Percentiles rank a stretch among this genome's conserved stretches.
Conservation (phyloP, 257 asterid genomes). For the Lavandula angustifolia region DNA sequence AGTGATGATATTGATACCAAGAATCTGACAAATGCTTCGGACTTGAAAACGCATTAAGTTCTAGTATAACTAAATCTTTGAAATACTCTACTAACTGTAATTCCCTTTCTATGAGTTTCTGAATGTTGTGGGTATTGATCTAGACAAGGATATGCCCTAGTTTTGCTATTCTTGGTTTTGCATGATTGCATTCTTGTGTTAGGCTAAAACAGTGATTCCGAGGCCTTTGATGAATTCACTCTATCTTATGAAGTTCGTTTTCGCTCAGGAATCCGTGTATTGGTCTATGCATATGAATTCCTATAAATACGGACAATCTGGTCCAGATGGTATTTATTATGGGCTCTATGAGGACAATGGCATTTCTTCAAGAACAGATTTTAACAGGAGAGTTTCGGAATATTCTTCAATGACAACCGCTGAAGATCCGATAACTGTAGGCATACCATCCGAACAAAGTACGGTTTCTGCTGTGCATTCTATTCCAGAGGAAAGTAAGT, state of each 20-base stretch:
- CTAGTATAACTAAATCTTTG: not conserved
- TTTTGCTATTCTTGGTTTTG: not conserved
- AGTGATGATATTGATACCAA: not conserved
- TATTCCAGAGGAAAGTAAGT: slow-evolving; percentile 75
- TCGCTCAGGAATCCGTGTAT: slow-evolving; percentile 63
- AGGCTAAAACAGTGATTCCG: not conserved
- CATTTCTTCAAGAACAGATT: slow-evolving; percentile 52
- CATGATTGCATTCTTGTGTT: not conserved
- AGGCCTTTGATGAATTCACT: not conserved
- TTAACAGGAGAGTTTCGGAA: slow-evolving; percentile 62
- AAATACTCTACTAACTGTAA: too few species aligned
- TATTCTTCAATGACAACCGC: slow-evolving; percentile 56
- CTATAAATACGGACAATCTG: slow-evolving; percentile 60
- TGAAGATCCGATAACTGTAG: slow-evolving; percentile 48
- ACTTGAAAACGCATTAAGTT: not conserved
- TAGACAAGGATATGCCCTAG: too few species aligned
- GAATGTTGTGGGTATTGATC: too few species aligned
- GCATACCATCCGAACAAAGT: slow-evolving; percentile 54
- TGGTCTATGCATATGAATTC: slow-evolving; percentile 80
- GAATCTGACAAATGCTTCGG: not conserved
- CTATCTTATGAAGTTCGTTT: slow-evolving; percentile 27
- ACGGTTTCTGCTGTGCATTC: slow-evolving; percentile 48
- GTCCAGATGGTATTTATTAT: slow-evolving; percentile 58
- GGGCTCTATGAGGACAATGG: slow-evolving; percentile 47
- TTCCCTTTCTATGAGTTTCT: too few species aligned